These are phyloP conservation scores for Tetraselmis chui DNA, from an alignment of 139 green algal genomes.

Conservation along the genomic window DNA sequence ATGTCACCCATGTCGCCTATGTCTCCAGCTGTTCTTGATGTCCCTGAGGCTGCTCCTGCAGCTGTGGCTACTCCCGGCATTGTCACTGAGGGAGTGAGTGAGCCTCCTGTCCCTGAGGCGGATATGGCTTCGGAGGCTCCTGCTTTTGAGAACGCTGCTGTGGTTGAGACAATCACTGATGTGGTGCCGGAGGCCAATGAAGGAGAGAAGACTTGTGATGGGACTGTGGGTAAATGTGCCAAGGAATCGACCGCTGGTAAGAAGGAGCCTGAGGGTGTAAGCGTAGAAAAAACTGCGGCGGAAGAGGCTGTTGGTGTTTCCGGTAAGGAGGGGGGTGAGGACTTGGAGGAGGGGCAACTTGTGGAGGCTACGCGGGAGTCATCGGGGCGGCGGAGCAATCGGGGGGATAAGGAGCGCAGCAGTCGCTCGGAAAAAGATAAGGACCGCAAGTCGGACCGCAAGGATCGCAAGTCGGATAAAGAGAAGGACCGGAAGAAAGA, in stretches of 20 bases:
- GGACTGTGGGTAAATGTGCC: neutral
- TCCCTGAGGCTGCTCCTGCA: no score
- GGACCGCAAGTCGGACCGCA: neutral
- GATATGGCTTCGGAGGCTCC: no score
- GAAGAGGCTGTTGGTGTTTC: no score
- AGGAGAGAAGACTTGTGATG: neutral
- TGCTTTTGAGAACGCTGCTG: neutral
- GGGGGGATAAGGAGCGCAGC: neutral
- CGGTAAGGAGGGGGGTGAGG: no score
- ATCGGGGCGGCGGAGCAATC: neutral
- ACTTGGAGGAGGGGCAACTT: neutral
- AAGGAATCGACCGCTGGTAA: no score
- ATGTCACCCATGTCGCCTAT: neutral
- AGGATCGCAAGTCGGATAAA: neutral
- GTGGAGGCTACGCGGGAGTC: neutral
- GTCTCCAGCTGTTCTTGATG: neutral
- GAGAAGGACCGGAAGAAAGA: neutral
- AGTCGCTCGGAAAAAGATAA: neutral
- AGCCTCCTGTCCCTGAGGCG: no score
- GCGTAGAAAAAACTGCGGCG: no score
- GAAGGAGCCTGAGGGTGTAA: no score
- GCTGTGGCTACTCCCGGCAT: no score
- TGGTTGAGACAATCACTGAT: neutral
- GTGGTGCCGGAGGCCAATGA: neutral
- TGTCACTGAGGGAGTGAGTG: no score